Evolutionary conservation across 768 basidiomycete genomes (phyloP).

Genomic region (Termitomyces bulborhizus): DNA sequence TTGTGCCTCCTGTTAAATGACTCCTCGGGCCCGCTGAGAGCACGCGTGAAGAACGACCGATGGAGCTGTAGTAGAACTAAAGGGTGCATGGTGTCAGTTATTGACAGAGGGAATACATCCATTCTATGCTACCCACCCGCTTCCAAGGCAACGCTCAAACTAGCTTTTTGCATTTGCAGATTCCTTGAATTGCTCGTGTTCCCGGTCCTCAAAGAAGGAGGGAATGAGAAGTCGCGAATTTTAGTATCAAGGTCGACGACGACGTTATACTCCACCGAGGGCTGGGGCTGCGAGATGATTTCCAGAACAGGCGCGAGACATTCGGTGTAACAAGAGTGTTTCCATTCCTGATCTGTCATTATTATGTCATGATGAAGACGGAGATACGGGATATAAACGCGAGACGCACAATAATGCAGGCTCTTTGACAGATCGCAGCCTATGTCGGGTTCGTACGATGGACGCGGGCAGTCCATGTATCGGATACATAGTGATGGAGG

Average conservation of each 20-base stretch:
- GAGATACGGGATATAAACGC: not conserved
- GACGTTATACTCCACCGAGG: conserved; percentile 40
- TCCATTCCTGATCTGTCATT: conserved; percentile 60
- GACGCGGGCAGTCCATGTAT: conserved; percentile 53
- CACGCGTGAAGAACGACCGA: conserved; percentile 60
- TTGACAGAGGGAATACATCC: not conserved
- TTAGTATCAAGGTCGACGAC: conserved; percentile 51
- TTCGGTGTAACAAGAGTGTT: conserved; percentile 52
- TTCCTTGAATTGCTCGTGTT: conserved; percentile 32
- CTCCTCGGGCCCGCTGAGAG: conserved; percentile 50
- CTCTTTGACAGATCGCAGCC: conserved; percentile 30
- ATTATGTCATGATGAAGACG: not conserved
- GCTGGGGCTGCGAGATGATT: conserved; percentile 49
- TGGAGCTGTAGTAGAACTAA: conserved; percentile 63
- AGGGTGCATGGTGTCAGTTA: not conserved
- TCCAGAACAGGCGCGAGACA: conserved; percentile 61
- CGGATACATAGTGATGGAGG: conserved; percentile 60
- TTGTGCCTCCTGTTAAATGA: conserved; percentile 56
- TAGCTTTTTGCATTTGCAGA: conserved; percentile 54
- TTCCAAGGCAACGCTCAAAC: conserved; percentile 53
- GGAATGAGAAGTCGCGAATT: conserved; percentile 59
- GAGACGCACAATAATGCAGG: conserved; percentile 34
- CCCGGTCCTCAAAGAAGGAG: conserved; percentile 38
- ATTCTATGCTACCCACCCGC: conserved; percentile 36
- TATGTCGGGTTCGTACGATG: conserved; percentile 37